Percentiles rank a stretch among this genome's conserved stretches.
These are phyloP conservation scores for Xylariomycetidae sp. DNA, from an alignment of 2,329 filamentous ascomycete species.

Conservation along the genomic window DNA sequence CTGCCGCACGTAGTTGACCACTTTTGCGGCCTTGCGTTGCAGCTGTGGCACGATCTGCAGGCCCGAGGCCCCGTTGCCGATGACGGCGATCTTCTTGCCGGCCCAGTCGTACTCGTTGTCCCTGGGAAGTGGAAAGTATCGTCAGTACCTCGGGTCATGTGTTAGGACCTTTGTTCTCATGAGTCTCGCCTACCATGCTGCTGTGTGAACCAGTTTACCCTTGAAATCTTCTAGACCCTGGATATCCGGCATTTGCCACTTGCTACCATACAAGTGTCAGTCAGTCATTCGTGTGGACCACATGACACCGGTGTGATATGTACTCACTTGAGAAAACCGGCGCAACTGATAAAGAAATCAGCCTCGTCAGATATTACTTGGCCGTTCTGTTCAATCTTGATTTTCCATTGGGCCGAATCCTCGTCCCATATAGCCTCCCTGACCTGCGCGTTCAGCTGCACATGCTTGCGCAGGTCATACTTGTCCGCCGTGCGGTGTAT, in stretches of 20 bases:
- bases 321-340: constrained; percentile 48
- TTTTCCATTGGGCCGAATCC: constrained; percentile 31
- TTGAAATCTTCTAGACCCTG: constrained; percentile 46
- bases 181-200: constrained; percentile 48
- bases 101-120: no score
- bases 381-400: constrained; percentile 22
- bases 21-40: constrained; percentile 24
- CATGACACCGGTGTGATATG: no score
- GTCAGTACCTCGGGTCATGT: no score
- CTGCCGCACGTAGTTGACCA: constrained; percentile 24
- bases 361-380: constrained; percentile 31
- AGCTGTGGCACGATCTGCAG: constrained; percentile 48
- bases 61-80: constrained; percentile 49
- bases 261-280: no score
- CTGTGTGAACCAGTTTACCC: constrained; percentile 50
- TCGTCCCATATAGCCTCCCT: constrained; percentile 40
- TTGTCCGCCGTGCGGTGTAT: constrained; percentile 27
- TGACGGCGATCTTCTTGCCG: constrained; percentile 45
- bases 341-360: constrained; percentile 43
- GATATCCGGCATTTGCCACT: constrained; percentile 47
- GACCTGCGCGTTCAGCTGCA: constrained; percentile 39
- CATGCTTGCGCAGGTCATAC: constrained; percentile 33
- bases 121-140: no score
- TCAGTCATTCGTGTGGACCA: no score
- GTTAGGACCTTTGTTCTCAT: no score